Evolutionary conservation across 257 asterid species (phyloP), one percentile per base, ranked within the genome.

Genomic region (Plantago major): DNA sequence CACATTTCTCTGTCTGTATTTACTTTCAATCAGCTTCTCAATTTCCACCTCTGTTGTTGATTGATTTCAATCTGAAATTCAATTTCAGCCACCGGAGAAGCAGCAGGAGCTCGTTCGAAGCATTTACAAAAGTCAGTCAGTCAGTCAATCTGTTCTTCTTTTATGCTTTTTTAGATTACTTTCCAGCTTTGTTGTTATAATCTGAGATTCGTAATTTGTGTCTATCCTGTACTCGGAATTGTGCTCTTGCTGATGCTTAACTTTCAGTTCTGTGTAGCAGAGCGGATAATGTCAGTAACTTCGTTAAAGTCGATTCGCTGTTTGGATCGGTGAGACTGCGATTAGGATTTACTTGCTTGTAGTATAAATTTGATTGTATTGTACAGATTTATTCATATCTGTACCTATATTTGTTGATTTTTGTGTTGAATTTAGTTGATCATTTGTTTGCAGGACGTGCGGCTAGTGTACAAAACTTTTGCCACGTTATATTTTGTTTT

Each of bases 401-500:
- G 3, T 30, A 30, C 37, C 3, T 2, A 30, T n/a, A n/a, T n/a
- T n/a, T n/a, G n/a, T n/a, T n/a, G 5, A 3, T 2, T 3, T 30
- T 30, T 30, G 37, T 30, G 37, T 30, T 30, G 37, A 2, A 30
- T 30, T 30, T 30, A 30, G 10, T 22, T 42, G 59, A 16, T 55
- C 66, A 54, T 71, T 62, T 46, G 58, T 60, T n/a, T 70, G 76
- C 82, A 93, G 99, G 99, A 84, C 68, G 79, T 71, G 9, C 79
- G 89, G 58, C 90, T 93, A 67, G 96, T 93, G 37, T 89, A 89
- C 71, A 89, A 93, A 82, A 79, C 90, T 17, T 93, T 67, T 76
- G 99, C 97, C 62, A 89, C 99, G 1, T 67, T 93, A 60, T 90
- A 87, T 70, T 76, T 93, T 45, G 83, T 89, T 55, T 85, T 93